Percentiles rank a stretch among this genome's conserved stretches.
Evolutionary conservation across 495 filamentous ascomycete species (phyloP).

Genomic region (Penicillium canescens): DNA sequence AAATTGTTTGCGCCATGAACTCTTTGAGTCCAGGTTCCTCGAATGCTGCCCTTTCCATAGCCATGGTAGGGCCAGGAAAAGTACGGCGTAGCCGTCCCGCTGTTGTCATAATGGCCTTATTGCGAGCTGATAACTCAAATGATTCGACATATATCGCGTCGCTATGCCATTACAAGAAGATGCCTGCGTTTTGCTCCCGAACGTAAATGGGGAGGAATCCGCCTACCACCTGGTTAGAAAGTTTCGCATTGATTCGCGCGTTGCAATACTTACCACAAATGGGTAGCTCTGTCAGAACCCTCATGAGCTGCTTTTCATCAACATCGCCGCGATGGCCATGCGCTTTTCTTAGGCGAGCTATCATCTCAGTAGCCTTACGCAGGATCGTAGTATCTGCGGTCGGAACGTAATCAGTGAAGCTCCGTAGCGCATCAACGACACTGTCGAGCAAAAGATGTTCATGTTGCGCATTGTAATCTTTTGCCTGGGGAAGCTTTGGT

Average conservation of each 20-base stretch:
- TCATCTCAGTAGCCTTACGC: constrained; percentile 10
- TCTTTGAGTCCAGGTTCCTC: constrained; percentile 33
- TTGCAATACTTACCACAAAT: constrained; percentile 9
- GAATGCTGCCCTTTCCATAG: constrained; percentile 32
- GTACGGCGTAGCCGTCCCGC: constrained; percentile 51
- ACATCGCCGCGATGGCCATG: constrained; percentile 9
- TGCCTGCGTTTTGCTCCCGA: constrained; percentile 58
- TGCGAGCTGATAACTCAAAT: constrained; percentile 58
- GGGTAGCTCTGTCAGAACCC: constrained; percentile 6
- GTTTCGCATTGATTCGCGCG: not conserved
- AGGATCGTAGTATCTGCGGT: not conserved
- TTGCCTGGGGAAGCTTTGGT: constrained; percentile 52
- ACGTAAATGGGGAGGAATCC: constrained; percentile 45
- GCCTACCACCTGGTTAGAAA: constrained; percentile 10
- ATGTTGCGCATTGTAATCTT: constrained; percentile 30
- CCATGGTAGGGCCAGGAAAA: constrained; percentile 55
- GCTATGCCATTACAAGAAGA: constrained; percentile 43
- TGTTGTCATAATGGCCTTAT: constrained; percentile 44
- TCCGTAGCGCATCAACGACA: constrained; percentile 19
- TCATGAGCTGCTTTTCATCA: constrained; percentile 12
- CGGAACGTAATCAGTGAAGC: constrained; percentile 21
- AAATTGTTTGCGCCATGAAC: constrained; percentile 40
- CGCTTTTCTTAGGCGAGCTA: constrained; percentile 19
- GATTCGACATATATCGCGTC: constrained; percentile 46
- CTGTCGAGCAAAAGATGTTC: constrained; percentile 19